phyloP scores from a whole-genome alignment of 768 basidiomycete species.

The Trametes maxima region DNA sequence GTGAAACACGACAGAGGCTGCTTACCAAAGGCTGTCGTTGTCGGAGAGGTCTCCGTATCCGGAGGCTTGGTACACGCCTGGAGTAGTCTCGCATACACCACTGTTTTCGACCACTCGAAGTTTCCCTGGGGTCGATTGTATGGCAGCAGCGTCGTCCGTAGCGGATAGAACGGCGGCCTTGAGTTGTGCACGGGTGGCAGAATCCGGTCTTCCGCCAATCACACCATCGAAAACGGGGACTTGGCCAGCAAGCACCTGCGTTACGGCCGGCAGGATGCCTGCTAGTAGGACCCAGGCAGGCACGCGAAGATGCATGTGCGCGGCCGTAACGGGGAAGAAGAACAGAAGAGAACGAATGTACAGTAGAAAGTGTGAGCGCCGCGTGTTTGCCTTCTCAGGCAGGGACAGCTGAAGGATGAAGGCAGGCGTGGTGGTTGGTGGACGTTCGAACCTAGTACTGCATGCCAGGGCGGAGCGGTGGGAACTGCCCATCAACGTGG shows the following conservation, averaged over 20 bases:
- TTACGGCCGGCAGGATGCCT: conserved; percentile 19
- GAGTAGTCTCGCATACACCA: conserved; percentile 65
- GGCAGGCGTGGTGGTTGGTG: neutral
- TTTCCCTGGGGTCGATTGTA: conserved; percentile 42
- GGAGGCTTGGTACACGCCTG: conserved; percentile 62
- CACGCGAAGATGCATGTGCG: conserved; percentile 24
- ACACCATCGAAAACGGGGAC: conserved; percentile 53
- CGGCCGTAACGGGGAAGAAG: neutral
- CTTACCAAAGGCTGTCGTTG: conserved; percentile 59
- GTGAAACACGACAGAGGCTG: neutral
- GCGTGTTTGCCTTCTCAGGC: neutral
- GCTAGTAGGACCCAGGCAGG: conserved; percentile 11
- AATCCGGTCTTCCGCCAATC: conserved; percentile 47
- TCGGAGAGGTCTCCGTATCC: conserved; percentile 64
- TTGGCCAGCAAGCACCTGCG: conserved; percentile 39
- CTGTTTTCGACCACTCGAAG: conserved; percentile 62
- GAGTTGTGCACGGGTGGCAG: conserved; percentile 3
- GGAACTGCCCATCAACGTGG: conserved; percentile 4
- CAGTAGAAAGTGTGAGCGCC: neutral
- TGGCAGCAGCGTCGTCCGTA: conserved; percentile 3
- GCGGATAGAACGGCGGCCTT: conserved; percentile 14
- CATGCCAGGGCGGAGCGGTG: neutral
- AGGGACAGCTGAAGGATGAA: neutral
- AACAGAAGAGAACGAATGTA: neutral
- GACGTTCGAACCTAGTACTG: conserved; percentile 3